Base-by-base conservation (phyloP, 2,329 filamentous ascomycete species). In the Pseudophaeomoniella oleicola region DNA sequence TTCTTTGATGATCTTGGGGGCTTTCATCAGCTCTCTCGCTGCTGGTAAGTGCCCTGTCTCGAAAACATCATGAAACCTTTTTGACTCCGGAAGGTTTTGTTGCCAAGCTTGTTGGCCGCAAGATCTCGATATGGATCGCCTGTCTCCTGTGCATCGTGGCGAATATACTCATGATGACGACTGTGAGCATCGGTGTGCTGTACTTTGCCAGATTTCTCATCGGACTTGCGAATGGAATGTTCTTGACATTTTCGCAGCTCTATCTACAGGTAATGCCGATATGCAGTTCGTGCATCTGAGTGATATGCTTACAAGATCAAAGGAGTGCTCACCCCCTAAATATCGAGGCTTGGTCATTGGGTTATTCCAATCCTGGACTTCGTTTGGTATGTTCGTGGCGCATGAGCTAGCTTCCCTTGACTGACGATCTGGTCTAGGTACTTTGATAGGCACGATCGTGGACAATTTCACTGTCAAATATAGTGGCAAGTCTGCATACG, bases 141-240 rank as follows among this genome's bases (percentile, higher is more conserved):
- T 67, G 64, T 38, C n/a, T 64, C 1, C 50, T 68, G 5, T 71
- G 67, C 43, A 60, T 56, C 42, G 51, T 67, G 3, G 57, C 69
- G 12, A 72, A 72, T 42, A 54, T 71, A 13, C 59, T 73, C 45
- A 74, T 74, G 70, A 73, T 74, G 67, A 59, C 63, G 3, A 71
- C 67, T 0, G 62, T 58, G 4, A 50, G 56, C 38, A 71, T 75
- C 27, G 66, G 59, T 12, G 67, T 62, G 1, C 61, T 75, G 4
- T 74, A 75, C 39, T 59, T 62, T 16, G 71, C 67, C 6, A 63
- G 71, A 27, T 51, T 74, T 4, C 48, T 74, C 12, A 69, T 73
- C 38, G 71, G 71, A 2, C 40, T 74, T 4, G 66, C 68, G 4
- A 73, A 73, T 45, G 70, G 69, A 3, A 64, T 71, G 45, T 66